Percentiles rank a stretch among this genome's conserved stretches.
Conservation (phyloP, 345 rosid species). For the Linum lewisii region DNA sequence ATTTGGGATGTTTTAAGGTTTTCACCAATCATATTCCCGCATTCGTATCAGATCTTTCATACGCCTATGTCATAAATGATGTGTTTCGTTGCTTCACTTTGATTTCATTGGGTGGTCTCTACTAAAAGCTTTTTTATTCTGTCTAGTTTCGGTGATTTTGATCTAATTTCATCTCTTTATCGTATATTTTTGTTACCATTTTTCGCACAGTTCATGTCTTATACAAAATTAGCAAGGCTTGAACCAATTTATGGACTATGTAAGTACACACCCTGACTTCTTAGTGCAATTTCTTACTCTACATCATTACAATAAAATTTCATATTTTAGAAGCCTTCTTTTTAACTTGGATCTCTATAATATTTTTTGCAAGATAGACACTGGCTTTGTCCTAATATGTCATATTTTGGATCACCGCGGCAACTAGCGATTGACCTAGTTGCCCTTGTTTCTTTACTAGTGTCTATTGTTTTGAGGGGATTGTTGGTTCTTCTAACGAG, state of each 20-base stretch:
- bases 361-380: slow-evolving; percentile 47
- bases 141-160: too few species aligned
- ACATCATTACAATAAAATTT: not conserved
- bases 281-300: not conserved
- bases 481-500: slow-evolving; percentile 56
- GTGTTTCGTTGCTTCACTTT: not conserved
- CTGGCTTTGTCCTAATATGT: slow-evolving; percentile 89
- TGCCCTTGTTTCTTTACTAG: slow-evolving; percentile 95
- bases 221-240: slow-evolving; percentile 96
- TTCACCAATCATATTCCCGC: not conserved
- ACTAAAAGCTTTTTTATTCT: not conserved
- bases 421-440: slow-evolving; percentile 99
- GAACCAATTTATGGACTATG: slow-evolving; percentile 86
- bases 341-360: slow-evolving; percentile 6
- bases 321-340: not conserved
- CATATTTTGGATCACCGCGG: slow-evolving; percentile 91
- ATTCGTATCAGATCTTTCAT: too few species aligned
- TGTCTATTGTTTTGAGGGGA: slow-evolving; percentile 72
- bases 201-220: slow-evolving; percentile 85
- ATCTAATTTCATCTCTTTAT: too few species aligned
- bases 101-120: not conserved
- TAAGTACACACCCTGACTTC: slow-evolving; percentile 32
- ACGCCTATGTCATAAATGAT: too few species aligned
- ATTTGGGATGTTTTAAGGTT: not conserved
- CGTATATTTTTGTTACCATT: too few species aligned